Conservation (phyloP, 1,139 yeast species). For the Candida pseudoviswanathii region DNA sequence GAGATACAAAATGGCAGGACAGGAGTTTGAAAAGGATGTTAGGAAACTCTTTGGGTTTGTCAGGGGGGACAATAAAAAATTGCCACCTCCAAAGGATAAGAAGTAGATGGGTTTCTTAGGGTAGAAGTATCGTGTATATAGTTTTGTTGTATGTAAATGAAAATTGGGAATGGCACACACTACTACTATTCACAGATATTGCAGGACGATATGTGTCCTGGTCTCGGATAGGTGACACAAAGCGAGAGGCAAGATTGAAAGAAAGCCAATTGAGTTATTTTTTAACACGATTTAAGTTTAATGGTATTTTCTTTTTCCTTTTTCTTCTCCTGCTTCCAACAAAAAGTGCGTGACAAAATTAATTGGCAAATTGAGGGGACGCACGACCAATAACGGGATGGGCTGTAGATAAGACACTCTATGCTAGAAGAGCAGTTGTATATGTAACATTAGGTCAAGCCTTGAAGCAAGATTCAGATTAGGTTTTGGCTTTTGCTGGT, state of each 20-base stretch:
- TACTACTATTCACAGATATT: no score
- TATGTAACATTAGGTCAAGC: no score
- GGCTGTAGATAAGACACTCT: not conserved
- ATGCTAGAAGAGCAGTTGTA: not conserved
- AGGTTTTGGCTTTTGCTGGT: not conserved
- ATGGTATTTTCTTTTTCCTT: not conserved
- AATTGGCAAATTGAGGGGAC: not conserved
- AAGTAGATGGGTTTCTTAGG: no score
- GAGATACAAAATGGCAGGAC: conserved; percentile 40
- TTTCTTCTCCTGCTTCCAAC: not conserved
- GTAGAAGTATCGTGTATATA: no score
- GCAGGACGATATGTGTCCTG: no score
- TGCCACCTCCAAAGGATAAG: conserved; percentile 5
- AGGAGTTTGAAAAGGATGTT: conserved; percentile 36
- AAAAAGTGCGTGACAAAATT: conserved; percentile 3
- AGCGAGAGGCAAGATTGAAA: no score
- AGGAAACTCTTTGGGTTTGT: conserved; percentile 24
- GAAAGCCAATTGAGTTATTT: not conserved
- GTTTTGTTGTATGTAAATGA: no score
- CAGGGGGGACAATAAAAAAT: not conserved
- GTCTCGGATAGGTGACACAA: no score
- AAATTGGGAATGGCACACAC: no score
- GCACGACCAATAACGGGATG: not conserved
- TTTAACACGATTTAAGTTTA: conserved; percentile 3
- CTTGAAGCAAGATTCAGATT: no score